A percentile compares a stretch with the other conserved stretches of the same genome.
Conservation (phyloP, 2,329 filamentous ascomycete genomes). For the Raffaelea ambrosiae region DNA sequence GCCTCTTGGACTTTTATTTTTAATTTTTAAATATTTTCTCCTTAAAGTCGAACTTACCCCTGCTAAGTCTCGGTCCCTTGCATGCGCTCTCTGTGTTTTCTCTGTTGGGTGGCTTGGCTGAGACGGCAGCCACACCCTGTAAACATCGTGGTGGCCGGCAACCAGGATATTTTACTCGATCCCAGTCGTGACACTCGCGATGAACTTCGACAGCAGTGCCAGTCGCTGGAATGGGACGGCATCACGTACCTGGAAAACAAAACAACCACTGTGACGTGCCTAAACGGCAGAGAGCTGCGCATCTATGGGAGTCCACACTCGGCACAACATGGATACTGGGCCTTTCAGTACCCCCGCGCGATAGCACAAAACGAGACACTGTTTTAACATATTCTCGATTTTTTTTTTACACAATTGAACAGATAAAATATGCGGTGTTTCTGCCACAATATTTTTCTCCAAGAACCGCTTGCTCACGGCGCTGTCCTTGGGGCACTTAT, state of each 20-base stretch:
- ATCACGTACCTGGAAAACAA: slow-evolving; percentile 24
- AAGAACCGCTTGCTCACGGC: background rate
- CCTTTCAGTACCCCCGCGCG: slow-evolving; percentile 31
- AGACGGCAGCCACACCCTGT: slow-evolving; percentile 25
- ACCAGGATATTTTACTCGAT: slow-evolving; percentile 16
- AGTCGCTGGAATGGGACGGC: slow-evolving; percentile 20
- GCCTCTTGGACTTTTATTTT: background rate
- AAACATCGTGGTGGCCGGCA: slow-evolving; percentile 38
- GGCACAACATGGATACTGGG: slow-evolving; percentile 25
- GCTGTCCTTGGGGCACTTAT: background rate
- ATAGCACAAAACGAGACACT: no score
- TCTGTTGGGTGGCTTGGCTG: slow-evolving; percentile 24
- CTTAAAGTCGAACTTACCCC: no score
- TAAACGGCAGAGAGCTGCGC: slow-evolving; percentile 20
- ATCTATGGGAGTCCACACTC: slow-evolving; percentile 28
- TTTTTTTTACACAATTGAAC: no score
- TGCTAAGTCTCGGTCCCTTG: no score
- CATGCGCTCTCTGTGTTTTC: background rate
- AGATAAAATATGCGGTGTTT: slow-evolving; percentile 2
- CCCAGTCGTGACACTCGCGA: background rate
- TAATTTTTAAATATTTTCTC: no score
- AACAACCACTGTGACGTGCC: slow-evolving; percentile 15
- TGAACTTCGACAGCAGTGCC: background rate
- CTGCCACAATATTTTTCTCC: slow-evolving; percentile 1
- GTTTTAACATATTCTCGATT: no score